phyloP scores from a whole-genome alignment of 2,329 filamentous ascomycete genomes.

The Xylariaceae sp. region DNA sequence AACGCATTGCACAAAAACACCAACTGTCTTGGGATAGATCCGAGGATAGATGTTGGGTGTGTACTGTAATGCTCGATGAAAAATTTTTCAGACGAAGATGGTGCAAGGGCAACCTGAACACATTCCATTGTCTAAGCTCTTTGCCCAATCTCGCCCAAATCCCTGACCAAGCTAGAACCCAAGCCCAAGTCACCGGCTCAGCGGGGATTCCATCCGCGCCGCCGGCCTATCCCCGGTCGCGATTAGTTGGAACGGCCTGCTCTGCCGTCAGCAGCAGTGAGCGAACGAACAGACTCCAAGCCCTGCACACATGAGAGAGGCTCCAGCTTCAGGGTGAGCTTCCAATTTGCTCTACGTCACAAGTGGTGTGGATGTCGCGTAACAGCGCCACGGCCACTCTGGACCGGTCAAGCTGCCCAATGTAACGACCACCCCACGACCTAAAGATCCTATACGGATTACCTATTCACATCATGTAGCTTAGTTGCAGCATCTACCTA shows the following conservation, averaged over 20 bases:
- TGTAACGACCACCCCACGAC: no score
- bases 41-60: background rate
- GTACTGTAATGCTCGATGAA: background rate
- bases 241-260: constrained; percentile 1
- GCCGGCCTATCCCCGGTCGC: constrained; percentile 1
- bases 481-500: no score
- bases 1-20: no score
- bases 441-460: no score
- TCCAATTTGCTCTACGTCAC: background rate
- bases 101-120: background rate
- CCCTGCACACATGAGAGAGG: background rate
- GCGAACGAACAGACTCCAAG: background rate
- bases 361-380: no score
- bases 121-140: background rate
- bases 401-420: no score
- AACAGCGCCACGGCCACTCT: no score
- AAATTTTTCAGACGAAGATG: background rate
- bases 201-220: constrained; percentile 14
- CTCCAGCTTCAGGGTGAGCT: background rate
- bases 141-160: background rate
- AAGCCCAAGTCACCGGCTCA: constrained; percentile 9
- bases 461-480: no score
- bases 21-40: background rate
- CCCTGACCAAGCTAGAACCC: background rate
- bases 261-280: background rate